Evolutionary conservation across 2,329 filamentous ascomycete genomes (phyloP).

Genomic region (Penicillium hesseltinei): DNA sequence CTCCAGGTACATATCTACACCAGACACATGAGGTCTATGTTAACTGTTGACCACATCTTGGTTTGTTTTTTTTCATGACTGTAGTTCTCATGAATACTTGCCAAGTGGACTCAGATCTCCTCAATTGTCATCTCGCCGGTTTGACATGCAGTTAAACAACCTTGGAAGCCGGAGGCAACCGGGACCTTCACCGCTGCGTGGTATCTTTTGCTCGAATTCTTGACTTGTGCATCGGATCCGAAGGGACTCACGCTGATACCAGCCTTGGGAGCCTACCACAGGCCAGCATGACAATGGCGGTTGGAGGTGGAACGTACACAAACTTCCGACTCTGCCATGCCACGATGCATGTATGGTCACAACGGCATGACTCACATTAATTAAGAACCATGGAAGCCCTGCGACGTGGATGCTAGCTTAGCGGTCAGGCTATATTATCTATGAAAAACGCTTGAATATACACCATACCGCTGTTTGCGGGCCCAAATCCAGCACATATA

Average conservation of each 20-base stretch:
- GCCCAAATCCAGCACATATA: not conserved
- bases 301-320: slow-evolving; percentile 4
- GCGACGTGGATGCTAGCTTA: not conserved
- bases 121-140: slow-evolving; percentile 2
- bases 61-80: not conserved
- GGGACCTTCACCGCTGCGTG: slow-evolving; percentile 19
- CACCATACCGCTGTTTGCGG: slow-evolving; percentile 7
- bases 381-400: not conserved
- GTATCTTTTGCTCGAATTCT: slow-evolving; percentile 4
- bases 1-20: not conserved
- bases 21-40: not conserved
- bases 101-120: not conserved
- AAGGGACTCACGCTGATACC: not conserved
- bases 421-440: slow-evolving; percentile 1
- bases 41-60: not conserved
- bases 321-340: slow-evolving; percentile 9
- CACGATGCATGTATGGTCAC: slow-evolving; percentile 6
- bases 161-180: not conserved
- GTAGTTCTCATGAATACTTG: not conserved
- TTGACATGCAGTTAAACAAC: slow-evolving; percentile 7
- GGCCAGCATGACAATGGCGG: not conserved
- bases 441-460: not conserved
- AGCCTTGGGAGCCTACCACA: not conserved
- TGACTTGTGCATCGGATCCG: slow-evolving; percentile 7
- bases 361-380: slow-evolving; percentile 7